phyloP scores from a whole-genome alignment of 768 basidiomycete genomes.

The Suillus placidus region DNA sequence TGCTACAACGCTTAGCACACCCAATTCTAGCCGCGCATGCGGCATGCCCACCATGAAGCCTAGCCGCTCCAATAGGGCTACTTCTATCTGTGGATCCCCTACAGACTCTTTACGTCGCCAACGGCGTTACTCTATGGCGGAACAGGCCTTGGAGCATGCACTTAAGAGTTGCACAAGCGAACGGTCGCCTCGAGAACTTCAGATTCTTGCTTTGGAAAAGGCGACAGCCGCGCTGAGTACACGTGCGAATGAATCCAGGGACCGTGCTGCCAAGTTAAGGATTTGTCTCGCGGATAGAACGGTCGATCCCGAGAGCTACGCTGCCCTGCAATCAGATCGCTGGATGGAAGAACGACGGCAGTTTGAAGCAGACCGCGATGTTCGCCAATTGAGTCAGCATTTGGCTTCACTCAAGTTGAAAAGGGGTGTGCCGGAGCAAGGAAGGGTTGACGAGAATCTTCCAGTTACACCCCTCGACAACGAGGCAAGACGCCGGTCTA shows the following conservation, averaged over 20 bases:
- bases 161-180: slow-evolving; percentile 38
- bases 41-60: slow-evolving; percentile 19
- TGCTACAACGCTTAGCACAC: slow-evolving; percentile 21
- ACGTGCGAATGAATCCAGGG: slow-evolving; percentile 48
- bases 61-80: slow-evolving; percentile 10
- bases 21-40: slow-evolving; percentile 21
- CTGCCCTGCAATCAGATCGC: slow-evolving; percentile 45
- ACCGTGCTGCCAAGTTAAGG: slow-evolving; percentile 44
- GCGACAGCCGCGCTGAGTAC: slow-evolving; percentile 46
- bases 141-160: slow-evolving; percentile 43
- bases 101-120: slow-evolving; percentile 33
- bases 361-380: slow-evolving; percentile 38
- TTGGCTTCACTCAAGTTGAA: slow-evolving; percentile 34
- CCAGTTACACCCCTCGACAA: slow-evolving; percentile 20
- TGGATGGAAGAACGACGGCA: slow-evolving; percentile 55
- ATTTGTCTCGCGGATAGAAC: slow-evolving; percentile 40
- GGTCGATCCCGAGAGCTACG: slow-evolving; percentile 40
- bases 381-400: slow-evolving; percentile 39
- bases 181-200: slow-evolving; percentile 44
- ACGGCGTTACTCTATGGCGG: slow-evolving; percentile 48
- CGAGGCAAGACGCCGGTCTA: slow-evolving; percentile 35
- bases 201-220: slow-evolving; percentile 48
- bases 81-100: slow-evolving; percentile 31
- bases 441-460: slow-evolving; percentile 19
- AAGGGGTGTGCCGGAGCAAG: slow-evolving; percentile 14